Evolutionary conservation across 257 asterid genomes (phyloP).

Genomic region (Penstemon barbatus): DNA sequence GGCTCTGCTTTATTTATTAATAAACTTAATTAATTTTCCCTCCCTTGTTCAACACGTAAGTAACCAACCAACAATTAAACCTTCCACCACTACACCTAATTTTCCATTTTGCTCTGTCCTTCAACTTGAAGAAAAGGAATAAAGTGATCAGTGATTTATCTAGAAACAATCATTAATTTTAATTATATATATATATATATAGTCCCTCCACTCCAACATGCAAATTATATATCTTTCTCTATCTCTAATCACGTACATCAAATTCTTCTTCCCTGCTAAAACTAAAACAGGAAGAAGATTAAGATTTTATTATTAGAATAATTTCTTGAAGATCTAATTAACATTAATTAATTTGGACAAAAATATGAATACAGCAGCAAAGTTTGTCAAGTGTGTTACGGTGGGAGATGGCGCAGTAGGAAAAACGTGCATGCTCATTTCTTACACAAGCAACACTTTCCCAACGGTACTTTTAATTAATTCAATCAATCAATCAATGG

Average conservation of each 20-base stretch:
- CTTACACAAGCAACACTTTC: slow-evolving; percentile 80
- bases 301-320: not conserved
- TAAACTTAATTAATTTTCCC: not conserved
- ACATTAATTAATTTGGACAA: not conserved
- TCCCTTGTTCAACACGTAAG: slow-evolving; percentile 53
- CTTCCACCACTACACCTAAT: slow-evolving; percentile 57
- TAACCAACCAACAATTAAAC: slow-evolving; percentile 42
- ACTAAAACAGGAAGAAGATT: not conserved
- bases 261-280: not conserved
- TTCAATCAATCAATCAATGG: too few relatives aligned
- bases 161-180: slow-evolving; percentile 36
- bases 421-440: slow-evolving; percentile 85
- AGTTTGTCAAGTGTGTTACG: slow-evolving; percentile 78
- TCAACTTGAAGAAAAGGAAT: slow-evolving; percentile 55
- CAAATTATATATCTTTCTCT: slow-evolving; percentile 3
- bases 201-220: slow-evolving; percentile 2
- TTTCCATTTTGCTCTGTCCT: slow-evolving; percentile 34
- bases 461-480: slow-evolving; percentile 42
- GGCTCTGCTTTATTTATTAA: slow-evolving; percentile 14
- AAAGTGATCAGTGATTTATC: slow-evolving; percentile 12
- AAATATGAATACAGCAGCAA: slow-evolving; percentile 63
- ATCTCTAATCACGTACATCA: not conserved
- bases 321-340: too few relatives aligned
- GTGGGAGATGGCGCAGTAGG: slow-evolving; percentile 93
- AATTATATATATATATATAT: not conserved